Base-by-base conservation (phyloP, 2,329 filamentous ascomycete genomes). In the Epichloe uncinata region DNA sequence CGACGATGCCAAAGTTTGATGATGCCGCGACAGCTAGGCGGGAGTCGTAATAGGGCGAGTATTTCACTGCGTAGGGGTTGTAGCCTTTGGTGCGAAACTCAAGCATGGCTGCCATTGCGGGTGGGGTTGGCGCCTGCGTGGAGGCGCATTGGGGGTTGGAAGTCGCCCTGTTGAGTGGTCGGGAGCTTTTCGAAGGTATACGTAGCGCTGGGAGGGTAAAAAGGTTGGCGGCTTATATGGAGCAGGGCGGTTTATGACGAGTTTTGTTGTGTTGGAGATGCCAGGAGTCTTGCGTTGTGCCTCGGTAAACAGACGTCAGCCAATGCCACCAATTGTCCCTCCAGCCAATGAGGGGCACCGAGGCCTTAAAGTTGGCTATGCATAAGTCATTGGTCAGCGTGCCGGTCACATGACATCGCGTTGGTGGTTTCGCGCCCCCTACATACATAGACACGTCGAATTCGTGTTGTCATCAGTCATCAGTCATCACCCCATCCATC, bases 11-110 rank as follows among this genome's bases (percentile, higher is more conserved):
- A 70, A 93, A 98, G 73, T 98, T 97, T 55, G 91, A 82, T n/a
- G 89, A 85, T 1, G 86, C 78, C 33, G 87, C 87, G 60, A 96
- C 89, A 51, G 91, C 91, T 56, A 98, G 81, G 55, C 90, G 83
- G 57, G 87, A 93, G 72, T 97, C 93, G 72, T 94, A 95, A 73
- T 96, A 98, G 6, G 93, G 93, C 50, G 91, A 97, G 75, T 97
- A 98, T 70, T 96, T 95, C 68, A 96, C 89, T 58, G 87, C 87
- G 70, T 95, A 96, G 61, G 90, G 90, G 68, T 97, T 95, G 77
- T 81, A 97, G 61, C 93, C 93, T 64, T 87, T 78, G 20, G 93
- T 97, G 56, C 87, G 85, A 71, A 87, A 97, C 70, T 96, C 89
- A 60, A 97, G 83, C 89, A 97, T 96, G 63, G 73, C 72, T 67